Conservation (phyloP, 139 green algal species). For the Chlamydomonas eustigma region DNA sequence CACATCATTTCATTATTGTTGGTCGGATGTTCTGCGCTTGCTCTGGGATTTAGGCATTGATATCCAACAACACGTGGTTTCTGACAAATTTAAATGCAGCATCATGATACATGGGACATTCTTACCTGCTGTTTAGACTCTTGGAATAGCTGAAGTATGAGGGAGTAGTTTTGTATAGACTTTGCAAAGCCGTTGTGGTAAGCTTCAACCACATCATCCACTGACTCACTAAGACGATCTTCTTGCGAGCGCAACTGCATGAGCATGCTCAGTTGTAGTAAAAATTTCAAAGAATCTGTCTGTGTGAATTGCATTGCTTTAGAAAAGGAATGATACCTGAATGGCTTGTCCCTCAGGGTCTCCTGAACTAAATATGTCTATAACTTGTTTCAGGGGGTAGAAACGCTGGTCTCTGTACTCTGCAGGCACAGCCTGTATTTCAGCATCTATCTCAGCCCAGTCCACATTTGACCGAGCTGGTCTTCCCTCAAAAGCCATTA, state of each 20-base stretch:
- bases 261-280: no score
- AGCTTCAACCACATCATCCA: slow-evolving; percentile 63
- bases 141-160: slow-evolving; percentile 76
- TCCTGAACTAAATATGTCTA: slow-evolving; percentile 2
- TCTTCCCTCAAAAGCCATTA: no score
- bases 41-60: no score
- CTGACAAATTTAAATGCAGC: no score
- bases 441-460: not conserved
- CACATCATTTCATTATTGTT: no score
- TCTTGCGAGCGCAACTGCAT: slow-evolving; percentile 55
- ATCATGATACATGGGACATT: no score
- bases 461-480: not conserved
- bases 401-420: slow-evolving; percentile 11
- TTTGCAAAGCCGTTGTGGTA: slow-evolving; percentile 82
- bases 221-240: slow-evolving; percentile 46
- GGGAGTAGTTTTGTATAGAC: slow-evolving; percentile 81
- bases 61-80: no score
- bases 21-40: no score
- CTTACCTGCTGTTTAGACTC: slow-evolving; percentile 61
- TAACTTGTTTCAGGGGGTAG: slow-evolving; percentile 1
- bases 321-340: no score
- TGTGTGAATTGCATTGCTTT: no score
- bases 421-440: not conserved
- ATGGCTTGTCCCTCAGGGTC: not conserved
- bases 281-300: no score